A percentile compares a stretch with the other conserved stretches of the same genome.
phyloP scores from a whole-genome alignment of 768 basidiomycete genomes.

The Calocybe indica region DNA sequence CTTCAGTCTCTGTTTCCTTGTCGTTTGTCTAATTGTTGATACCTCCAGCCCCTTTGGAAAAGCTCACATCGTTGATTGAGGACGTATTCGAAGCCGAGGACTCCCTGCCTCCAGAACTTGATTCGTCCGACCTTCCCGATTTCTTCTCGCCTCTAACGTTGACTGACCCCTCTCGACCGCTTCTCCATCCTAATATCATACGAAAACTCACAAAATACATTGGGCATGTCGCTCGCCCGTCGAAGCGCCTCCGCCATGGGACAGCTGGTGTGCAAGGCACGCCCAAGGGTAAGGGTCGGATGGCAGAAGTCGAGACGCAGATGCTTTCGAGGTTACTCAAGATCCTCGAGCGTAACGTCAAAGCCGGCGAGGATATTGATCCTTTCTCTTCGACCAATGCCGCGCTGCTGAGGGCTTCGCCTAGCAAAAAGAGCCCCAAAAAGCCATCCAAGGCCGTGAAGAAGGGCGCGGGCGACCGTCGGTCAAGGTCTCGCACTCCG shows the following conservation, averaged over 20 bases:
- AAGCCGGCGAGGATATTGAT: constrained; percentile 68
- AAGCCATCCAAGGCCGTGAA: constrained; percentile 32
- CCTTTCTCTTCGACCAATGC: constrained; percentile 42
- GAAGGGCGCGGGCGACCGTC: constrained; percentile 18
- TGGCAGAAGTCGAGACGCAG: constrained; percentile 63
- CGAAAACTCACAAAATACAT: constrained; percentile 69
- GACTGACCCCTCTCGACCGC: constrained; percentile 49
- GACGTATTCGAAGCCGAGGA: constrained; percentile 86
- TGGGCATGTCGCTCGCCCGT: constrained; percentile 58
- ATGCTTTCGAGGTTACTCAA: constrained; percentile 64
- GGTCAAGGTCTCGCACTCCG: constrained; percentile 40
- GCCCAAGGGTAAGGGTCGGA: constrained; percentile 44
- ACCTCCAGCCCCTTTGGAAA: constrained; percentile 60
- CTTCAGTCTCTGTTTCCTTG: background rate
- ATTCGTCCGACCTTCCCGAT: constrained; percentile 47
- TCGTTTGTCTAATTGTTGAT: background rate
- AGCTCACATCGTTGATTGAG: constrained; percentile 68
- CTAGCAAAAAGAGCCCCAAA: constrained; percentile 46
- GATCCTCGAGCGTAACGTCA: constrained; percentile 74
- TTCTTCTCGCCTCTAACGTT: constrained; percentile 60
- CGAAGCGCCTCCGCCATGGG: constrained; percentile 50
- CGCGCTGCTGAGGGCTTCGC: constrained; percentile 28
- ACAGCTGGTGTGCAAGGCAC: constrained; percentile 35
- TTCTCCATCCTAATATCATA: constrained; percentile 51
- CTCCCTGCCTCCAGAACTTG: constrained; percentile 50